Conservation (phyloP, 2,329 filamentous ascomycete genomes). For the Chrysoporthe cubensis region DNA sequence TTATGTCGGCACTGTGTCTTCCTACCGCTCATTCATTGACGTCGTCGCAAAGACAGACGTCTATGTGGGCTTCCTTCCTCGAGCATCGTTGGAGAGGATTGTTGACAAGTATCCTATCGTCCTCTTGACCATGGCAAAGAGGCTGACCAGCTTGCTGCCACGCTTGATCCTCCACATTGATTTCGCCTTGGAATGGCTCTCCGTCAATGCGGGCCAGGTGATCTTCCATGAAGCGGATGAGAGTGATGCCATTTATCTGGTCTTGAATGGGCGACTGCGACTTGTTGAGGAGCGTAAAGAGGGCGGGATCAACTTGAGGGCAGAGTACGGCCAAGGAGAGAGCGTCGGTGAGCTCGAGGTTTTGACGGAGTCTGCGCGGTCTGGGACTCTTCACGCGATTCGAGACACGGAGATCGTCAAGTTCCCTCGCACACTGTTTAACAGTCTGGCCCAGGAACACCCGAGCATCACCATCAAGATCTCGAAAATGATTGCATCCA, state of each 20-base stretch:
- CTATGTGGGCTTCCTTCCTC: conserved; percentile 92
- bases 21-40: conserved; percentile 94
- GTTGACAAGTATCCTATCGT: conserved; percentile 92
- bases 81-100: conserved; percentile 83
- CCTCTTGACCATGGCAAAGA: conserved; percentile 92
- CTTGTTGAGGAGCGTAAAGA: conserved; percentile 81
- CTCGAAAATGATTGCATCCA: conserved; percentile 94
- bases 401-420: conserved; percentile 96
- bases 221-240: conserved; percentile 94
- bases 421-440: conserved; percentile 94
- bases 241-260: conserved; percentile 97
- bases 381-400: conserved; percentile 92
- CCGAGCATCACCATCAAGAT: conserved; percentile 99
- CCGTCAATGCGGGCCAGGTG: conserved; percentile 92
- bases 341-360: conserved; percentile 97
- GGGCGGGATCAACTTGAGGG: conserved; percentile 81
- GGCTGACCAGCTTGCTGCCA: conserved; percentile 86
- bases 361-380: conserved; percentile 88
- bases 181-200: conserved; percentile 97
- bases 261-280: conserved; percentile 88
- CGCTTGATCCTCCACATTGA: conserved; percentile 94
- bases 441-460: conserved; percentile 95
- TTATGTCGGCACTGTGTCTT: conserved; percentile 92
- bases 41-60: conserved; percentile 98
- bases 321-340: conserved; percentile 95